Base-by-base conservation (phyloP, 345 rosid genomes). In the Linum trigynum region DNA sequence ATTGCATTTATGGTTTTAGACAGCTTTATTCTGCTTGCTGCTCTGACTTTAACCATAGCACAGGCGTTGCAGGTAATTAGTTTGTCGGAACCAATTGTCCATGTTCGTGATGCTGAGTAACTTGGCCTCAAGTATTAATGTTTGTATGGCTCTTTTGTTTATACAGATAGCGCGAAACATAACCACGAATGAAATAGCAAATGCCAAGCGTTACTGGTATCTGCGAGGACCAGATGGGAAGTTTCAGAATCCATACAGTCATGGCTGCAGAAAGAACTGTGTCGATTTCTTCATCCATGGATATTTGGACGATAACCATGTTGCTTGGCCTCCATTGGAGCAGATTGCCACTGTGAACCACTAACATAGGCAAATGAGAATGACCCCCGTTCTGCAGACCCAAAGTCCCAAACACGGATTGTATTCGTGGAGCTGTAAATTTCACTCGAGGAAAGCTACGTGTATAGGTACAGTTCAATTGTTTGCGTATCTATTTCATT, bases 241-340 rank as follows among this genome's bases (percentile, higher is more conserved):
- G 68, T 90, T 88, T 43, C 83, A 80, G 68, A 94, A 94, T 70
- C 97, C 99, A 42, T 94, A 94, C 67, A 90, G 90, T 78, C 97
- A 83, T 55, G 99, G 99, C 4, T 90, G 89, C 75, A 78, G 45
- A 78, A 90, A 85, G 77, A 94, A 94, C 67, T 94, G 99, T 72
- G 23, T 81, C 1, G 96, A 94, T 80, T 88, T 94, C 78, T 69
- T 90, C 60, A 74, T 83, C 62, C 74, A 71, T 38, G 97, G 97
- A 57, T 71, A 85, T 69, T 88, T 94, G 23, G 76, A 79, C 55
- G 97, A 91, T 61, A 83, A 86, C 15, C 91, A 81, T 74, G 79
- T 92, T 71, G 91, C 85, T 50, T 83, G 87, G 75, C 85, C 87
- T 68, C 87, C 89, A 6, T 67, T 86, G 40, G 86, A 81, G 69